Conservation (phyloP, 805 yeast genomes). For the Teunomyces barrocoloradensis region DNA sequence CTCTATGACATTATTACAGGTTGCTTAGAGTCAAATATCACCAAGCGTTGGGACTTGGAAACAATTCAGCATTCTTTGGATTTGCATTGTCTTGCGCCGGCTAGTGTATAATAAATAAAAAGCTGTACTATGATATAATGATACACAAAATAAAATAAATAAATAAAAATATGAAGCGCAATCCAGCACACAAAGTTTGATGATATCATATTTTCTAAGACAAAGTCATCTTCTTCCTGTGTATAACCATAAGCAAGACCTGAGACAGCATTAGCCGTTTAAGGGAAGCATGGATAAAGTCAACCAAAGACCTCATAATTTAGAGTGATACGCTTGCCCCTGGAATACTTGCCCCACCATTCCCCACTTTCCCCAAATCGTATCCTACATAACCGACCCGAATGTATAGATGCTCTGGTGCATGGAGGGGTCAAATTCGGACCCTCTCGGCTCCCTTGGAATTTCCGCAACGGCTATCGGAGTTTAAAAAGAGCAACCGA, state of each 20-base stretch:
- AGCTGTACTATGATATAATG: background rate
- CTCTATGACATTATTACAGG: slow-evolving; percentile 43
- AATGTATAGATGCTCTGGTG: too few species aligned
- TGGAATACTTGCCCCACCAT: background rate
- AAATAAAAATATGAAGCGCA: background rate
- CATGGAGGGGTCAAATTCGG: too few species aligned
- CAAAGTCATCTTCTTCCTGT: background rate
- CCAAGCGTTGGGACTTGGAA: slow-evolving; percentile 51
- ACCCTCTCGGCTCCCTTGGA: too few species aligned
- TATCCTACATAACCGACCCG: too few species aligned
- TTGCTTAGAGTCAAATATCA: slow-evolving; percentile 51
- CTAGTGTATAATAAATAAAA: background rate
- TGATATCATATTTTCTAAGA: background rate
- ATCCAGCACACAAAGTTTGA: background rate
- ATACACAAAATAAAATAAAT: background rate
- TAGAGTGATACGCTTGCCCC: background rate
- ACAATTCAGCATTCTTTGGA: slow-evolving; percentile 20
- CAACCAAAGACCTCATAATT: background rate
- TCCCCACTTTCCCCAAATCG: background rate
- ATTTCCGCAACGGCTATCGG: too few species aligned
- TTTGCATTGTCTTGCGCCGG: background rate
- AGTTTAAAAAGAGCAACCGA: too few species aligned
- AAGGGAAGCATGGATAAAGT: background rate
- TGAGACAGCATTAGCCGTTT: background rate
- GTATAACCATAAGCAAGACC: background rate